phyloP scores from a whole-genome alignment of 2,329 filamentous ascomycete genomes.

The Penicillium capsulatum region DNA sequence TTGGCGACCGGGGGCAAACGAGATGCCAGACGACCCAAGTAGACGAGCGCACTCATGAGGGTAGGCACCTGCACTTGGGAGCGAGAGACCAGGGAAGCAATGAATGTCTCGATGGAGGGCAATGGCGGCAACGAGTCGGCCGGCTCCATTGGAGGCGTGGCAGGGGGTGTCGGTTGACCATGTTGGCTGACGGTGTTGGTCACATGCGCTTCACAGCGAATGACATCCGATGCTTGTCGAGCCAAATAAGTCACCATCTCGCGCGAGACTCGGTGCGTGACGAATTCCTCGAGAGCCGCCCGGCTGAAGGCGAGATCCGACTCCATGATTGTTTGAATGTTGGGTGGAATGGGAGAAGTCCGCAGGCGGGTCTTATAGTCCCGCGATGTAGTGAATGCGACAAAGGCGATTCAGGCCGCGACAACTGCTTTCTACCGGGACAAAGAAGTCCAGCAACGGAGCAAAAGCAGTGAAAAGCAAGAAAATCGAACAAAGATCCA shows the following conservation, averaged over 20 bases:
- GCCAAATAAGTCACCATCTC: constrained; percentile 49
- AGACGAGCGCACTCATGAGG: constrained; percentile 93
- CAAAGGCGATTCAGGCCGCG: background rate
- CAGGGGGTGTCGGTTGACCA: constrained; percentile 57
- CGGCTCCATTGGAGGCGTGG: constrained; percentile 53
- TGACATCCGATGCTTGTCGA: constrained; percentile 45
- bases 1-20: constrained; percentile 91
- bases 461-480: constrained; percentile 3
- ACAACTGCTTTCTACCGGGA: constrained; percentile 1
- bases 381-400: too few relatives aligned
- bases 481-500: background rate
- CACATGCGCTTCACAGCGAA: constrained; percentile 51
- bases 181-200: constrained; percentile 40
- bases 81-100: constrained; percentile 80
- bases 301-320: constrained; percentile 32
- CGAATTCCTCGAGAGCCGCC: constrained; percentile 47
- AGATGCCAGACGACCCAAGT: constrained; percentile 77
- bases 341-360: too few relatives aligned
- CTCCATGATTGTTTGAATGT: constrained; percentile 8
- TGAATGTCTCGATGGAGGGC: constrained; percentile 84
- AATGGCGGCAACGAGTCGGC: constrained; percentile 48
- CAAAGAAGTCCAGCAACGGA: too few relatives aligned
- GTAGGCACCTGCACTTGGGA: constrained; percentile 97
- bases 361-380: too few relatives aligned
- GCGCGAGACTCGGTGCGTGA: constrained; percentile 45